Base-by-base conservation (phyloP, 495 filamentous ascomycete species). In the Lophium mytilinum region DNA sequence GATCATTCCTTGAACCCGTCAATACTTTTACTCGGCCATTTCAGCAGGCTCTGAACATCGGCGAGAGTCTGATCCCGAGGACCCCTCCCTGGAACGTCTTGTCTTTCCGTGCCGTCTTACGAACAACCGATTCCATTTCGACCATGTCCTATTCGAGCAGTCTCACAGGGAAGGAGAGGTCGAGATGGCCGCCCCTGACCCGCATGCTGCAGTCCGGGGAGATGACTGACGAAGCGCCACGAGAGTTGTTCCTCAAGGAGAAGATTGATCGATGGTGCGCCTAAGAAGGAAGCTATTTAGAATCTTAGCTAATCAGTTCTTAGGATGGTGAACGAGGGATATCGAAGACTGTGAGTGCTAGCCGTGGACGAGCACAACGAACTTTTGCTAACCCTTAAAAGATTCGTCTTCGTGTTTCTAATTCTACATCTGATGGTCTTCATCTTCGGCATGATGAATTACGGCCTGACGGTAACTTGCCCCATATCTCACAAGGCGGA, bases 281-380 rank as follows among this genome's bases (percentile, higher is more conserved):
- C 46, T 34, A 10, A 53, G 64, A 73, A 53, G 74, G 80, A 62
- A 78, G 75, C 60, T 75, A 77, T 56, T 75, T 77, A 46, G 66
- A 14, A 21, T 41, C 0, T 14, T 11, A 10, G 30, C 49, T 58
- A 24, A 52, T 4, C 11, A 53, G 9, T 9, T 12, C 24, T 18
- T 63, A 86, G 84, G 85, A 87, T 88, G 83, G 83, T 89, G 50
- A 87, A 88, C 67, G 85, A 88, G 67, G 86, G 85, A 59, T 87
- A 85, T 66, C 75, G 84, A 58, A 76, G 83, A 79, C 79, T 90
- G 80, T 87, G 73, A 51, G 81, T 48, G 8, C 21, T 19, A 8
- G 45, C 9, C 15, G 45, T 24, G 19, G 18, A 6, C 14, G 6
- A 9, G 3, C 15, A 0, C 8, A 4, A 24, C 15, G 17, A 24